These are phyloP conservation scores for Yamadazyma paraphyllophila DNA, from an alignment of 805 yeast species.

Conservation along the genomic window DNA sequence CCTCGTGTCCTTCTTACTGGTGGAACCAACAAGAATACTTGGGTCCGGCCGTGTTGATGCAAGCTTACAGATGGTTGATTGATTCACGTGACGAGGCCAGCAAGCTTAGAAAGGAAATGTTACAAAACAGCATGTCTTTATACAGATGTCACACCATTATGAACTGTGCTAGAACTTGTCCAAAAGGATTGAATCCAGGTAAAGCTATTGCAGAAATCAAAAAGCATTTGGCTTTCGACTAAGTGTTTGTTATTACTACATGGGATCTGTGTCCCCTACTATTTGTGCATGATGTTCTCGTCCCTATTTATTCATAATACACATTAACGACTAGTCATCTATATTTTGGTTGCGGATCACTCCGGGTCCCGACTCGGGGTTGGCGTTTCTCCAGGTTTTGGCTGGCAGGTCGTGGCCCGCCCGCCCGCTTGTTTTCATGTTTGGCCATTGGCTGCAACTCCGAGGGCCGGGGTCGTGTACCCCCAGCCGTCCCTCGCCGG, in stretches of 20 bases:
- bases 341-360: not conserved
- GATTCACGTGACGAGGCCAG: slow-evolving; percentile 96
- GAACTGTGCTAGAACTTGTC: slow-evolving; percentile 98
- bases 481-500: not conserved
- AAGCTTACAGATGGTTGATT: slow-evolving; percentile 98
- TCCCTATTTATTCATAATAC: slow-evolving; percentile 6
- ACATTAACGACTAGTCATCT: not conserved
- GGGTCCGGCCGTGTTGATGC: slow-evolving; percentile 99
- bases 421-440: no score
- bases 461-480: not conserved
- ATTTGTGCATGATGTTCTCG: slow-evolving; percentile 5
- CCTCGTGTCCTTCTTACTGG: slow-evolving; percentile 99
- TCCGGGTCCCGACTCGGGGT: slow-evolving; percentile 6
- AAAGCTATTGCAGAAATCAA: slow-evolving; percentile 95
- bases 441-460: slow-evolving; percentile 6
- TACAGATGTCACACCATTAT: slow-evolving; percentile 99
- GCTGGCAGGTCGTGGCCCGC: not conserved
- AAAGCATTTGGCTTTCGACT: slow-evolving; percentile 83
- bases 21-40: slow-evolving; percentile 99
- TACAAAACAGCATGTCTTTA: slow-evolving; percentile 94
- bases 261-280: not conserved
- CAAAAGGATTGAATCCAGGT: slow-evolving; percentile 98
- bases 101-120: slow-evolving; percentile 74
- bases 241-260: slow-evolving; percentile 16
- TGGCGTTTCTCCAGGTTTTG: not conserved